Base-by-base conservation (phyloP, 2,329 filamentous ascomycete species). In the Curvularia lunata region DNA sequence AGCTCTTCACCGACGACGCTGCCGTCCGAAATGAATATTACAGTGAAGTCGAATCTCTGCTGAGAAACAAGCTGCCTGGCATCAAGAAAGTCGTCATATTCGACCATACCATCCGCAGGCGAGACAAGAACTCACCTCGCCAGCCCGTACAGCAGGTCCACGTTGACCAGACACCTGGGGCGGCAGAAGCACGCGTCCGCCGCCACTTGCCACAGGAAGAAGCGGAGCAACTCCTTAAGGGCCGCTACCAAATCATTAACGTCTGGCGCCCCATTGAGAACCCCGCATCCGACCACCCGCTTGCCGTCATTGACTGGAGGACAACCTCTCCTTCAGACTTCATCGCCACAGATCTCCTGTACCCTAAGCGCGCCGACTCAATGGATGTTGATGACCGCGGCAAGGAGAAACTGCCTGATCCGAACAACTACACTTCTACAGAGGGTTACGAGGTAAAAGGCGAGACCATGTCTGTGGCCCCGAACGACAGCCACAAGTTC, bases 81-180 rank as follows among this genome's bases (percentile, higher is more conserved):
- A 78, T 88, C 51, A 84, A 83, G 52, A 86, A 86, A 59, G 82
- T 91, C 10, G 82, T 86, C 58, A 88, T 91, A 57, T 91, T 91
- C 70, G 88, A 91, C 74, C 88, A 91, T 73, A 91, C 88, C 0
- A 88, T 91, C 64, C 83, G 88, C 1, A 78, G 84, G 6, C 78
- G 83, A 19, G 74, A 79, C 1, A 82, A 84, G n/a, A 73, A 78
- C 1, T 79, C 86, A 0, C 81, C 86, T 0, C 82, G 88, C 5
- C 84, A 85, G 61, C 89, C 89, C 0, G 88, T 91, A 0, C 85
- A 89, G 71, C 84, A 86, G 64, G 86, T 91, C 0, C 89, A 91
- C 61, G 87, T 91, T 13, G 89, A 91, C 68, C 89, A 91, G 75
- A 90, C 88, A 0, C 84, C 87, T 0, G 75, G 68, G 0, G 88